Evolutionary conservation across 2,329 filamentous ascomycete species (phyloP), one percentile per base, ranked within the genome.

Genomic region (Colletotrichum tropicale): DNA sequence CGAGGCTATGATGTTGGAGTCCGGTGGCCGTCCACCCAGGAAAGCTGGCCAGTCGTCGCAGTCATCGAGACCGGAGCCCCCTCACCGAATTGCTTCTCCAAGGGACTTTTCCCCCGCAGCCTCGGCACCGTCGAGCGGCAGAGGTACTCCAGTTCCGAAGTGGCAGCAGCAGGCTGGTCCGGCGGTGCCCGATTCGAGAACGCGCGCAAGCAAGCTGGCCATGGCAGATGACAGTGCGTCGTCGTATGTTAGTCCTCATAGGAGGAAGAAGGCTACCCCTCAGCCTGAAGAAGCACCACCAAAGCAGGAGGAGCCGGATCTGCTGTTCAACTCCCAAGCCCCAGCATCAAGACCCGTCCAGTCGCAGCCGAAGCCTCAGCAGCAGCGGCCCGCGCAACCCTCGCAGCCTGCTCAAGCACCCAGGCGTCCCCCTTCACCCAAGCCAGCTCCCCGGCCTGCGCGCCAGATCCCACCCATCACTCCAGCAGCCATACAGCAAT

Each of bases 211-310:
- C 76, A 93, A 94, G 78, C 91, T 95, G 81, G 91, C 91, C 0
- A 89, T 94, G 13, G 96, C 98, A 81, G 94, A 98, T 77, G 93
- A 98, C 82, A 93, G 91, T 65, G 90, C 94, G 16, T 93, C 98
- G 79, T 94, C 93, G 34, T 98, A 98, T 83, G 90, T 98, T 71
- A 98, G 96, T 82, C 95, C 96, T 65, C 94, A 94, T 26, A 91
- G 96, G 79, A 91, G 96, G 81, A 96, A 93, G 84, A 95, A 93
- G 83, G 84, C 91, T 4, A 87, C 88, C 65, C 85, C 87, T 24
- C 83, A 85, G 77, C 87, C 82, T 21, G 85, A 83, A 66, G 80
- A 78, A 30, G 77, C 78, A 13, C 81, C 84, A 48, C 77, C 85
- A 9, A 85, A 88, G 75, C 82, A 85, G 4, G 87, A 90, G 73